Conservation (phyloP, 2,329 filamentous ascomycete genomes). For the Coleophoma eucalyptorum region DNA sequence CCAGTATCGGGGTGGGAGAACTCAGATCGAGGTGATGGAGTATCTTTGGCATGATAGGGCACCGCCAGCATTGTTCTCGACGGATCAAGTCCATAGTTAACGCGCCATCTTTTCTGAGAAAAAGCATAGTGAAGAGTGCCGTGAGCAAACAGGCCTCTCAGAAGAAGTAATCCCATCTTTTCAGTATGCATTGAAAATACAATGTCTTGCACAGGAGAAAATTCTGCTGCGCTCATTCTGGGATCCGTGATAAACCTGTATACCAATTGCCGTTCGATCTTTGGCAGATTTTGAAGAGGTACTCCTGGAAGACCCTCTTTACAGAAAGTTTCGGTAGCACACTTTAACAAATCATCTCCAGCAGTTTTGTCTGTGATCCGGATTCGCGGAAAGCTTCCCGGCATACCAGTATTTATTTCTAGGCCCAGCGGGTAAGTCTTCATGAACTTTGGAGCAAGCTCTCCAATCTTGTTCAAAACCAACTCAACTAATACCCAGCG, state of each 20-base stretch:
- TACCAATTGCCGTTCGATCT: background rate
- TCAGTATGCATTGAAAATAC: constrained; percentile 23
- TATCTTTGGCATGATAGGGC: constrained; percentile 54
- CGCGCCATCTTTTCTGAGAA: constrained; percentile 55
- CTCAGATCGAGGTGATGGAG: constrained; percentile 47
- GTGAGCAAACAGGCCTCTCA: constrained; percentile 50
- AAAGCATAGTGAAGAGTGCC: constrained; percentile 50
- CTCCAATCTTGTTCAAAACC: constrained; percentile 39
- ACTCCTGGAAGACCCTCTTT: constrained; percentile 7
- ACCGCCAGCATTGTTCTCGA: constrained; percentile 46
- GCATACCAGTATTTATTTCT: constrained; percentile 29
- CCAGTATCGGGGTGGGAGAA: constrained; percentile 52
- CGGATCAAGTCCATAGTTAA: constrained; percentile 55
- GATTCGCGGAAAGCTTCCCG: constrained; percentile 40
- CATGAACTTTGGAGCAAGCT: constrained; percentile 26
- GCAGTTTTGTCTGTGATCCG: constrained; percentile 30
- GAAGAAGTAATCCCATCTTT: constrained; percentile 34
- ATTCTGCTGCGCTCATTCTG: constrained; percentile 3
- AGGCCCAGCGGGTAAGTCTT: constrained; percentile 30
- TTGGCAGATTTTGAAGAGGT: constrained; percentile 2
- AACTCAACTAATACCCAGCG: constrained; percentile 53
- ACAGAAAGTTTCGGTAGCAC: constrained; percentile 6
- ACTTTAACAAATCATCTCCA: background rate
- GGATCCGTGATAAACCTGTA: constrained; percentile 5
- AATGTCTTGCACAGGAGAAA: constrained; percentile 5